A percentile compares a stretch with the other conserved stretches of the same genome.
Conservation (phyloP, 2,329 filamentous ascomycete species). For the Exophiala dermatitidis region DNA sequence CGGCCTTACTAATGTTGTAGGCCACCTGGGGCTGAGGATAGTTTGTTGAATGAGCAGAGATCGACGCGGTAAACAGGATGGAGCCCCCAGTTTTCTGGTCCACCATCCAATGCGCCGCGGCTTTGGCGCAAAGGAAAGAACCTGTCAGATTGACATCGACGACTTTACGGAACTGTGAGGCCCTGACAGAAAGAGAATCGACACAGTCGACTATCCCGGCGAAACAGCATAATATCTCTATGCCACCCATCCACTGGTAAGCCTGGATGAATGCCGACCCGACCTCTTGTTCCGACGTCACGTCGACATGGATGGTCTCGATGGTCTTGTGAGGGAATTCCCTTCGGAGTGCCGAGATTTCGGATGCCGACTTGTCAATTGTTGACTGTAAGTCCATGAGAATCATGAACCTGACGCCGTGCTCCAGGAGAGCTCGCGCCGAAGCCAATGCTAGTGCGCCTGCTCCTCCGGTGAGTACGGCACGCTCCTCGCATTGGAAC, state of each 20-base stretch:
- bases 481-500: slow-evolving; percentile 31
- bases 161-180: slow-evolving; percentile 54
- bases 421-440: slow-evolving; percentile 59
- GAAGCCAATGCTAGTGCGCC: slow-evolving; percentile 56
- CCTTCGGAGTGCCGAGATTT: slow-evolving; percentile 42
- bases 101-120: slow-evolving; percentile 43
- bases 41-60: slow-evolving; percentile 49
- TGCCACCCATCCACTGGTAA: slow-evolving; percentile 27
- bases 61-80: slow-evolving; percentile 59
- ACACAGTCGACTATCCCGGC: slow-evolving; percentile 61
- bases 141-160: slow-evolving; percentile 68
- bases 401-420: slow-evolving; percentile 53
- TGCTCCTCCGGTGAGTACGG: slow-evolving; percentile 55
- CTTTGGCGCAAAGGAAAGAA: slow-evolving; percentile 62
- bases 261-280: slow-evolving; percentile 38
- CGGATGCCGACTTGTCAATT: slow-evolving; percentile 31
- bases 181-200: slow-evolving; percentile 53
- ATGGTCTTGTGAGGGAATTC: slow-evolving; percentile 52
- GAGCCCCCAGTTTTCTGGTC: slow-evolving; percentile 56
- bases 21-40: slow-evolving; percentile 57
- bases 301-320: slow-evolving; percentile 49
- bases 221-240: slow-evolving; percentile 52
- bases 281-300: slow-evolving; percentile 47
- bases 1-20: slow-evolving; percentile 68
- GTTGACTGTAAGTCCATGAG: slow-evolving; percentile 54